Base-by-base conservation (phyloP, 2,329 filamentous ascomycete genomes). In the Lasiodiplodia sp. region DNA sequence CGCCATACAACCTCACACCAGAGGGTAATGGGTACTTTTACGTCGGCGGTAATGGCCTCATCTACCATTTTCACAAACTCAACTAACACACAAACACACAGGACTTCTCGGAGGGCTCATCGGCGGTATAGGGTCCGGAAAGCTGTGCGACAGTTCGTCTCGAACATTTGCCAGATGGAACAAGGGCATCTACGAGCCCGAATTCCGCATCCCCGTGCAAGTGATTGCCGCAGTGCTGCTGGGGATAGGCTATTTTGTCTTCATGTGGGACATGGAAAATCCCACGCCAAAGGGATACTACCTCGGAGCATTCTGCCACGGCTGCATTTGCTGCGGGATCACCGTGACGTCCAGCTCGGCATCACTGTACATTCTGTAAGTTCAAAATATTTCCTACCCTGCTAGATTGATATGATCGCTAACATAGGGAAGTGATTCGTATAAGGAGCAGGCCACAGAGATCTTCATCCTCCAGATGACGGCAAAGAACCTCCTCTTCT, bases 401-500 rank as follows among this genome's bases (percentile, higher is more conserved):
- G 31, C 31, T 34, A 34, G 31, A 7, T 31, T 6, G 31, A 31
- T 31, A 31, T 6, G 7, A 6, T 7, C 1, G 31, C 40, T 62
- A 23, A 62, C 31, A n/a, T 47, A 6, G 7, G n/a, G 12, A 51
- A 78, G 76, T 6, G 77, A 79, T 56, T 73, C 75, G 0, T 79
- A 78, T 64, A 74, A 73, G 12, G 69, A 66, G 2, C 72, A 77
- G 51, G 70, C 73, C 1, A 78, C 76, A 4, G 72, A 77, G 57
- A 73, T 79, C 16, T 79, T 79, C 69, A 75, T 78, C 56, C 70
- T 79, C 11, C 76, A 79, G 55, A 79, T 79, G 77, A 78, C 78
- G 75, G 70, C 77, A 1, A 79, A 78, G 68, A 78, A 78, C 53
- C 77, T 79, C 62, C 51, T 78, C 3, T 78, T 78, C 68, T 79